phyloP scores from a whole-genome alignment of 495 filamentous ascomycete species.

The Aspergillus haitiensis region DNA sequence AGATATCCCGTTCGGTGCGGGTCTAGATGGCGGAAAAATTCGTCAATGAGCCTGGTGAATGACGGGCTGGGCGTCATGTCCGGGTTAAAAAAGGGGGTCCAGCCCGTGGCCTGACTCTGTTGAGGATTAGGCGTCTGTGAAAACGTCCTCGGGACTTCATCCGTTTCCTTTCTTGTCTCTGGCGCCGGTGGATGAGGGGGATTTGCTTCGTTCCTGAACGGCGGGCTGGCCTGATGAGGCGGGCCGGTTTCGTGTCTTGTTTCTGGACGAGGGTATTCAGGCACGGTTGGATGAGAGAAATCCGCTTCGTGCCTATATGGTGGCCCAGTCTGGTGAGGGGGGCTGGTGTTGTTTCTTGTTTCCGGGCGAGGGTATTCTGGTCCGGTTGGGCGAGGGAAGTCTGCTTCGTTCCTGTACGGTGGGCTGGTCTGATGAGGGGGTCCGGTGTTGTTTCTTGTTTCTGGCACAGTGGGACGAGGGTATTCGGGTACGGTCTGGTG shows the following conservation, averaged over 20 bases:
- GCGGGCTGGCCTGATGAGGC: too few species aligned
- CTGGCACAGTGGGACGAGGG: too few species aligned
- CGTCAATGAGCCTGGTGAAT: constrained; percentile 4
- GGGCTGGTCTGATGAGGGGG: background rate
- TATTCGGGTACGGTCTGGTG: background rate
- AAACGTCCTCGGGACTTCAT: background rate
- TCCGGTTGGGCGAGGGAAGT: background rate
- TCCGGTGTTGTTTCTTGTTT: background rate
- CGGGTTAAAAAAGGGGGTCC: constrained; percentile 2
- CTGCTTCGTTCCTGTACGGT: too few species aligned
- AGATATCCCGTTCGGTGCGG: constrained; percentile 8
- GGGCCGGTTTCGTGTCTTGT: background rate
- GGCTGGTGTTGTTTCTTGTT: background rate
- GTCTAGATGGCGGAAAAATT: constrained; percentile 12
- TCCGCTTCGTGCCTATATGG: too few species aligned
- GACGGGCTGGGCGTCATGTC: constrained; percentile 8
- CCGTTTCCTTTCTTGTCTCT: background rate
- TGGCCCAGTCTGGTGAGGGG: too few species aligned
- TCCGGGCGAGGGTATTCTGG: too few species aligned
- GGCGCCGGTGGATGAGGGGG: background rate
- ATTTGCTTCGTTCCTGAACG: too few species aligned
- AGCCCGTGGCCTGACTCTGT: background rate
- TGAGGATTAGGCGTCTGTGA: background rate
- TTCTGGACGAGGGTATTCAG: too few species aligned
- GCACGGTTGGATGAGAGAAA: background rate